phyloP scores from a whole-genome alignment of 805 yeast genomes.

The Wickerhamiella vanderwaltii region DNA sequence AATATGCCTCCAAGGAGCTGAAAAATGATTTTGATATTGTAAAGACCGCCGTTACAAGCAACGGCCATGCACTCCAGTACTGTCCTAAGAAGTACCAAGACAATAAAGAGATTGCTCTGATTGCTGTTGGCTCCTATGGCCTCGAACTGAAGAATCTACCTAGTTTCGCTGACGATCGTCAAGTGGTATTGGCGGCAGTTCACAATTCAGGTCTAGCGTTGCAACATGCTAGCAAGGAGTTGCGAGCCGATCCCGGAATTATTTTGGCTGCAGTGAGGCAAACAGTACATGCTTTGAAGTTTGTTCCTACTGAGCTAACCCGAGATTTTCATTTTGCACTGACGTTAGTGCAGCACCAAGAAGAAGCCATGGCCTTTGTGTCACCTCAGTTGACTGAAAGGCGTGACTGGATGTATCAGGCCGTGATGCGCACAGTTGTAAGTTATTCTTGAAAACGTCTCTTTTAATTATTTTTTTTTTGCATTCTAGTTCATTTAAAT shows the following conservation, averaged over 20 bases:
- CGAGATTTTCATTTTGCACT: constrained; percentile 1
- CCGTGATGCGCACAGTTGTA: not conserved
- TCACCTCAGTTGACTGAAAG: not conserved
- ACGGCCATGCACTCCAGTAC: not conserved
- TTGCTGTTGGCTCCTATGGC: not conserved
- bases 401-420: not conserved
- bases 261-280: not conserved
- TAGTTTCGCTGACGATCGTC: not conserved
- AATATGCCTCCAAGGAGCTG: not conserved
- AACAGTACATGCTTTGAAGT: not conserved
- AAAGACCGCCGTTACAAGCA: not conserved
- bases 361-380: not conserved
- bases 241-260: not conserved
- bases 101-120: not conserved
- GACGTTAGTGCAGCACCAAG: not conserved
- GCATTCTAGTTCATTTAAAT: too few species aligned
- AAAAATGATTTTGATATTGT: not conserved
- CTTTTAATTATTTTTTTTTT: not conserved
- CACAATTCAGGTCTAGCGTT: constrained; percentile 3
- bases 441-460: too few species aligned
- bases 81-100: not conserved
- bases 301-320: constrained; percentile 1
- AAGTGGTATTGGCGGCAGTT: constrained; percentile 2
- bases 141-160: not conserved
- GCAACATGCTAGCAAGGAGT: not conserved